Conservation (phyloP, 257 asterid genomes). For the Dorcoceras hygrometricum region DNA sequence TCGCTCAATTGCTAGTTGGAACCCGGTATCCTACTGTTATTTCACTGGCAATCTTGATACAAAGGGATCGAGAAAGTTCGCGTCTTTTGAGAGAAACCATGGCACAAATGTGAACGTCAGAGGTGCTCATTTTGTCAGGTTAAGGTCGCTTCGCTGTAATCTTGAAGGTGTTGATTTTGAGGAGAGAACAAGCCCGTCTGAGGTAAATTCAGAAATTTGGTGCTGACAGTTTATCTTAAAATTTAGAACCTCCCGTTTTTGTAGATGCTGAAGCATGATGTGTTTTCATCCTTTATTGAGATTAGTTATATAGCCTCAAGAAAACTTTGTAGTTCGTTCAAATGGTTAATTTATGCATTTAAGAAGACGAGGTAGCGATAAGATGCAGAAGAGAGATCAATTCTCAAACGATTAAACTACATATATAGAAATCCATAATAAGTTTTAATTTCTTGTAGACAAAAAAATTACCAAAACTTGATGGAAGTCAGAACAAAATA, state of each 20-base stretch:
- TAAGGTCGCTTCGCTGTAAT: slow-evolving; percentile 41
- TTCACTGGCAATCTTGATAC: slow-evolving; percentile 14
- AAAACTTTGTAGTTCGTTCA: too few species aligned
- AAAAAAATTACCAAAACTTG: too few species aligned
- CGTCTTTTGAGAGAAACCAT: slow-evolving; percentile 17
- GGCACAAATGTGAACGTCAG: slow-evolving; percentile 25
- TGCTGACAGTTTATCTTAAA: not conserved
- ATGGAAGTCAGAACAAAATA: too few species aligned
- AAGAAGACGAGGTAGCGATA: too few species aligned
- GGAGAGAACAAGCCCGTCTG: slow-evolving; percentile 62
- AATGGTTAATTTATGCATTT: too few species aligned
- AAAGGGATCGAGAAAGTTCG: slow-evolving; percentile 13
- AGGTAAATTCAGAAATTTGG: slow-evolving; percentile 37
- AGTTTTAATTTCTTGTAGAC: too few species aligned
- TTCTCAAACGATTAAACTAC: too few species aligned
- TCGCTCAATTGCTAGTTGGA: slow-evolving; percentile 27
- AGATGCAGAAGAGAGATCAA: too few species aligned
- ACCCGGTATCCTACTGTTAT: slow-evolving; percentile 23
- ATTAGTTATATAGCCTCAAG: not conserved
- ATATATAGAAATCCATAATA: too few species aligned
- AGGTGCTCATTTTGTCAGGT: slow-evolving; percentile 21
- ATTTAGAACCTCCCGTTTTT: not conserved
- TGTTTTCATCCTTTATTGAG: not conserved
- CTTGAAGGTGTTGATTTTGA: slow-evolving; percentile 47
- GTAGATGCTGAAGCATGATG: not conserved